Conservation (phyloP, 2,329 filamentous ascomycete species). For the Microdochium bolleyi region DNA sequence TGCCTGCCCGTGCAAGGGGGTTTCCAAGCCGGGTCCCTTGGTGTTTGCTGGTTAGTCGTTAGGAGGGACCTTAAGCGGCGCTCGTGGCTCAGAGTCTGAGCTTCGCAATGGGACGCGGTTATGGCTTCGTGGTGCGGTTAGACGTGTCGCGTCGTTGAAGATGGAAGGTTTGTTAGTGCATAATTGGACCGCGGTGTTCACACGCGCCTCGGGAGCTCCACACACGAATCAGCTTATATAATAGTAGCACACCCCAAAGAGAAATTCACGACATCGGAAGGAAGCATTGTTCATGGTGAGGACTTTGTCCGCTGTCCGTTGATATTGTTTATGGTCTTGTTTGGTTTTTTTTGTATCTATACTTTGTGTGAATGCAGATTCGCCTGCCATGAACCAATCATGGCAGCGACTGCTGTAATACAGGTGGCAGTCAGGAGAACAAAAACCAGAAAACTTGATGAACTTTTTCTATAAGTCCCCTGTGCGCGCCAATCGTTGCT, state of each 20-base stretch:
- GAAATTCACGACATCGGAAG: background rate
- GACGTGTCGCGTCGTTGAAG: too few relatives aligned
- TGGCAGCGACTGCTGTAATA: background rate
- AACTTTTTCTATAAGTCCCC: background rate
- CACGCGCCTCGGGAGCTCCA: too few relatives aligned
- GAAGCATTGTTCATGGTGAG: constrained; percentile 10
- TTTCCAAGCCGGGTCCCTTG: too few relatives aligned
- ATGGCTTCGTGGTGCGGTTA: too few relatives aligned
- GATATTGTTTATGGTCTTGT: background rate
- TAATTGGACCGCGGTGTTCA: background rate
- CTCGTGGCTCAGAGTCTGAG: too few relatives aligned
- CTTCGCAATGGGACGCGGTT: too few relatives aligned
- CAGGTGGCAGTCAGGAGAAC: background rate
- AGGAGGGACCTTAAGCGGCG: too few relatives aligned
- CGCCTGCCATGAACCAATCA: background rate
- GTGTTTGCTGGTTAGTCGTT: too few relatives aligned
- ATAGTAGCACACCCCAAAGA: background rate
- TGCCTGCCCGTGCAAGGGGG: too few relatives aligned
- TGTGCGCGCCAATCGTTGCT: background rate
- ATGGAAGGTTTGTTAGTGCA: background rate
- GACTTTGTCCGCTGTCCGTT: background rate
- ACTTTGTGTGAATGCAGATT: background rate
- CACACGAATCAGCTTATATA: too few relatives aligned
- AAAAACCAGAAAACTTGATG: background rate
- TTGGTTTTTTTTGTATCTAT: background rate